Evolutionary conservation across 352 stramenopile species (phyloP).

Genomic region (Pythium periplocum): DNA sequence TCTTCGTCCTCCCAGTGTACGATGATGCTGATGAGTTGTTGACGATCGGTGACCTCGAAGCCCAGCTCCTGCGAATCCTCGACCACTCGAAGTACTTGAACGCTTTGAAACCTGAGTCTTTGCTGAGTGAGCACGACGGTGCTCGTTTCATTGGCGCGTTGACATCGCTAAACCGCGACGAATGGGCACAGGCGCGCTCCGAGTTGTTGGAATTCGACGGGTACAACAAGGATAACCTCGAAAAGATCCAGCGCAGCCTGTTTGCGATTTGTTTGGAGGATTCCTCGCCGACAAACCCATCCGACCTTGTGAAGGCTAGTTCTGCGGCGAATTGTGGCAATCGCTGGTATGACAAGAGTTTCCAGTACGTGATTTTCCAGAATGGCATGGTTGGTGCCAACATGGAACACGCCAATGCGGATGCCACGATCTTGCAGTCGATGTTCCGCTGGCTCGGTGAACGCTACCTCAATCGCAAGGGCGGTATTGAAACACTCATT

Average conservation of each 20-base stretch:
- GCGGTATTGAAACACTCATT: slow-evolving; percentile 60
- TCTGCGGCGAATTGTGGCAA: slow-evolving; percentile 65
- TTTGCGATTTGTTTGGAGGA: slow-evolving; percentile 89
- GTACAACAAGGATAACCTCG: slow-evolving; percentile 56
- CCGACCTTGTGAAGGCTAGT: slow-evolving; percentile 48
- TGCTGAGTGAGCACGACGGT: slow-evolving; percentile 18
- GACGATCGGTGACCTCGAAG: slow-evolving; percentile 59
- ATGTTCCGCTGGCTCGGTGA: slow-evolving; percentile 61
- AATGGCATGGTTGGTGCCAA: slow-evolving; percentile 91
- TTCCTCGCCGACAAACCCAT: slow-evolving; percentile 30
- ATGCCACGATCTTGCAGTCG: slow-evolving; percentile 84
- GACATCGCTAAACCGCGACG: slow-evolving; percentile 82
- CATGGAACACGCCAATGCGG: slow-evolving; percentile 94
- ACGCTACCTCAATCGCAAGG: slow-evolving; percentile 56
- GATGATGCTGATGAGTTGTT: slow-evolving; percentile 38
- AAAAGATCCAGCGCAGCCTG: slow-evolving; percentile 84
- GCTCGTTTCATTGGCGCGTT: slow-evolving; percentile 75
- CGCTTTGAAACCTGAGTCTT: slow-evolving; percentile 16
- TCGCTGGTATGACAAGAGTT: slow-evolving; percentile 96
- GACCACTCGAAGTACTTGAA: slow-evolving; percentile 39
- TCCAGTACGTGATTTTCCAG: slow-evolving; percentile 91
- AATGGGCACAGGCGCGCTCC: slow-evolving; percentile 80
- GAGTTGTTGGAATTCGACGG: slow-evolving; percentile 48
- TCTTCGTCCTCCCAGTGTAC: slow-evolving; percentile 47
- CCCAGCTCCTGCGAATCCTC: slow-evolving; percentile 50